These are phyloP conservation scores for Tetrahymena elliotti DNA, from an alignment of 73 alveolate genomes.

Conservation along the genomic window DNA sequence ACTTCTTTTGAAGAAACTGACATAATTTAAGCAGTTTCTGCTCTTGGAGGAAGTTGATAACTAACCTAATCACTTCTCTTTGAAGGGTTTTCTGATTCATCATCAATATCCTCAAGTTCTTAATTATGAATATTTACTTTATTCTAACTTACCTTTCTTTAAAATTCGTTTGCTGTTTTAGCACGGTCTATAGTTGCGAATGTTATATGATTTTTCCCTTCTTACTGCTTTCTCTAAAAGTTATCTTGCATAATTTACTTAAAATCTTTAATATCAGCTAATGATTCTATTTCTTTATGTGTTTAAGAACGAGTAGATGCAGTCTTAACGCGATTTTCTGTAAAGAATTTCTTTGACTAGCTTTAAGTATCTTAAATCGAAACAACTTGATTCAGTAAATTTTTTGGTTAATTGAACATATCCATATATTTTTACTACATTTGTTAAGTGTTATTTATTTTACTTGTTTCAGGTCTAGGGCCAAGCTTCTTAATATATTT, in stretches of 20 bases:
- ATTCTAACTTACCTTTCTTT: neutral
- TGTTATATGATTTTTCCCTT: neutral
- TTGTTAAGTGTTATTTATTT: neutral
- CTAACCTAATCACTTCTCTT: neutral
- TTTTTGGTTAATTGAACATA: neutral
- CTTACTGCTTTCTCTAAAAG: neutral
- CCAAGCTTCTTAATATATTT: neutral
- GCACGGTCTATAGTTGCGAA: neutral
- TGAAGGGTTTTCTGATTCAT: neutral
- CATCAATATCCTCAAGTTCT: neutral
- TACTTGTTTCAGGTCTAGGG: neutral
- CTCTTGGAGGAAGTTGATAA: neutral
- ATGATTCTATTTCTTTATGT: neutral
- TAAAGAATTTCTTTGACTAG: neutral
- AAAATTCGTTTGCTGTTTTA: neutral
- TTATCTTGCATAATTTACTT: neutral
- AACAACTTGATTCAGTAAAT: neutral
- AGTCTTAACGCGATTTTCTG: neutral
- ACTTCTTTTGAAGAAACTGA: neutral
- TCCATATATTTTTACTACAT: neutral
- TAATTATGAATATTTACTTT: neutral
- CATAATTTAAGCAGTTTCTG: neutral
- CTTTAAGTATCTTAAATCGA: neutral
- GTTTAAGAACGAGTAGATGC: neutral
- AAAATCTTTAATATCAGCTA: neutral